phyloP scores from a whole-genome alignment of 2,329 filamentous ascomycete species.

The Talaromyces sp. region DNA sequence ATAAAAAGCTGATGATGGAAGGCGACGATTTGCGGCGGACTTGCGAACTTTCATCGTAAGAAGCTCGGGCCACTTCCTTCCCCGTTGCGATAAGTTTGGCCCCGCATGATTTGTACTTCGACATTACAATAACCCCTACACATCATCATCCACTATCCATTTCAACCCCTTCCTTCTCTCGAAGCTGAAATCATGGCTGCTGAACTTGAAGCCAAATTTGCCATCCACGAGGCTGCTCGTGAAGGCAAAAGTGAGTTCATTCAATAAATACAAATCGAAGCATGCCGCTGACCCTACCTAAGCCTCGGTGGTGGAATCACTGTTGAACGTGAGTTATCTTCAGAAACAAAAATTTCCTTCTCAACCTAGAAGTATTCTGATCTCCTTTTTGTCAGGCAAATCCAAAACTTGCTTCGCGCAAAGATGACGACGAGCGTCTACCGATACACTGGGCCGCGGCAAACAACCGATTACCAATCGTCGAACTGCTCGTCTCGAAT shows the following conservation, averaged over 20 bases:
- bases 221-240: conserved; percentile 80
- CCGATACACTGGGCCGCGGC: conserved; percentile 93
- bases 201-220: conserved; percentile 61
- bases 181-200: conserved; percentile 34
- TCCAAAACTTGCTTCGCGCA: conserved; percentile 67
- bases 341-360: neutral
- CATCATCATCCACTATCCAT: neutral
- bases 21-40: neutral
- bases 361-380: neutral
- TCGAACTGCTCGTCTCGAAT: conserved; percentile 64
- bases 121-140: neutral
- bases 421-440: conserved; percentile 82
- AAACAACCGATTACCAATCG: conserved; percentile 72
- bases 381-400: conserved; percentile 57
- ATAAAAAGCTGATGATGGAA: neutral
- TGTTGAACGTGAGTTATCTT: conserved; percentile 57
- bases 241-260: conserved; percentile 69
- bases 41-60: conserved; percentile 16
- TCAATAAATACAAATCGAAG: neutral
- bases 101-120: conserved; percentile 1
- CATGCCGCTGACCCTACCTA: conserved; percentile 6
- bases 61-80: conserved; percentile 20
- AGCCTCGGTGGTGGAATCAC: conserved; percentile 70
- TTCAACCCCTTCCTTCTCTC: neutral
- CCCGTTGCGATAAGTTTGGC: conserved; percentile 7